These are phyloP conservation scores for Lathyrus aphaca DNA, from an alignment of 306 rosid genomes.

Conservation along the genomic window DNA sequence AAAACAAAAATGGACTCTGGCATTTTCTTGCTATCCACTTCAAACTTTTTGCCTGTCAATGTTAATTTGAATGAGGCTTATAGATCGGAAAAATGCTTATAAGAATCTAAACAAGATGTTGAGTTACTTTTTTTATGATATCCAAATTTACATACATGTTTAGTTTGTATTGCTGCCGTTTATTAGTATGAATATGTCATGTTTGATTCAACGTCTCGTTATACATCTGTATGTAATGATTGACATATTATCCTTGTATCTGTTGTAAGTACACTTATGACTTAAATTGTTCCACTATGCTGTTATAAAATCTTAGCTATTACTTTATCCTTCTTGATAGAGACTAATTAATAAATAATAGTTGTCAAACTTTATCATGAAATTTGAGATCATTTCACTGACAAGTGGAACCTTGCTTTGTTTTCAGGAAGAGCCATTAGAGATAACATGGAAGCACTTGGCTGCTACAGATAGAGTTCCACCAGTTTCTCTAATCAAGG, in stretches of 20 bases:
- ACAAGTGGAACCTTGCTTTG: conserved; percentile 32
- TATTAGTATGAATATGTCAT: conserved; percentile 24
- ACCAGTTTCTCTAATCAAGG: conserved; percentile 63
- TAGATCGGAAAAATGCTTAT: neutral
- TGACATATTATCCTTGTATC: neutral
- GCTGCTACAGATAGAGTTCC: conserved; percentile 51
- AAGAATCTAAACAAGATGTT: conserved; percentile 20
- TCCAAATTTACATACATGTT: conserved; percentile 6
- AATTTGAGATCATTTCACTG: conserved; percentile 30
- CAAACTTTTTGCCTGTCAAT: neutral
- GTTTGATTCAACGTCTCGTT: conserved; percentile 20
- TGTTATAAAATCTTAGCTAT: conserved; percentile 20
- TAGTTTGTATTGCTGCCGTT: conserved; percentile 21
- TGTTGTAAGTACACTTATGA: neutral
- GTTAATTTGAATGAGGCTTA: conserved; percentile 22
- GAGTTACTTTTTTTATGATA: neutral
- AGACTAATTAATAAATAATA: conserved; percentile 12
- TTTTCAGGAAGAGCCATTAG: conserved; percentile 74
- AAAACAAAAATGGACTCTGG: conserved; percentile 13
- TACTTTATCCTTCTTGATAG: conserved; percentile 2
- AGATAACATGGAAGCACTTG: conserved; percentile 76
- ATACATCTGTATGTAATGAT: conserved; percentile 14
- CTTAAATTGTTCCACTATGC: conserved; percentile 6
- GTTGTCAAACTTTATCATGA: neutral
- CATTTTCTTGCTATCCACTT: conserved; percentile 19